Base-by-base conservation (phyloP, 495 filamentous ascomycete genomes). In the Penicillium ochrochloron region DNA sequence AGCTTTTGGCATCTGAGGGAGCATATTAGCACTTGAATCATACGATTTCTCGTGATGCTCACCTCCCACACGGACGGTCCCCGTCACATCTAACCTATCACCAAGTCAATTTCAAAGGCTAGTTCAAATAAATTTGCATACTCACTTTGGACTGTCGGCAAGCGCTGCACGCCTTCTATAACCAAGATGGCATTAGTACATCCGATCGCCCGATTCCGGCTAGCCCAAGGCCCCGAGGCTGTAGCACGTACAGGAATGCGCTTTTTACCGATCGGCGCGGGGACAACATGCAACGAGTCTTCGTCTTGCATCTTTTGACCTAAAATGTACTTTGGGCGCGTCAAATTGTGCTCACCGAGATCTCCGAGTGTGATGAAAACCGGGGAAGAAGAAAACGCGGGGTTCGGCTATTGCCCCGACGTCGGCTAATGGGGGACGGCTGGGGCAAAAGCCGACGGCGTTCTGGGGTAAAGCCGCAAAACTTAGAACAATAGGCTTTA, bases 51-150 rank as follows among this genome's bases (percentile, higher is more conserved):
- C 19, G 11, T 50, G 31, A 34, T 48, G 23, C 57, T 59, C 61
- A 73, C 77, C 77, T 75, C 42, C 75, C 71, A 64, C 77, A 80
- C 15, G 77, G 77, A 27, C 71, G 64, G 52, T 75, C 72, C n/a
- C 72, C 76, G 62, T 80, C 77, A 58, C 77, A 80, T 73, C 68
- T 72, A 17, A 80, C 73, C 77, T 80, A 44, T 11, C 39, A 54
- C 0, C 25, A 19, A n/a, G 54, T 70, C 29, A 66, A 29, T 44
- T 31, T 7, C 11, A 29, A 33, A 27, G 3, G 35, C n/a, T 10
- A 19, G 2, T 5, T 6, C n/a, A 1, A 48, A 23, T 5, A 10
- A 2, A 37, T 12, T 1, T 29, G 54, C 10, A 48, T 21, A 56
- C 65, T 51, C 42, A 76, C 77, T 65, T 80, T 80, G 3, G 77